Base-by-base conservation (phyloP, 202 grass and related monocot species). In the Digitaria exilis region DNA sequence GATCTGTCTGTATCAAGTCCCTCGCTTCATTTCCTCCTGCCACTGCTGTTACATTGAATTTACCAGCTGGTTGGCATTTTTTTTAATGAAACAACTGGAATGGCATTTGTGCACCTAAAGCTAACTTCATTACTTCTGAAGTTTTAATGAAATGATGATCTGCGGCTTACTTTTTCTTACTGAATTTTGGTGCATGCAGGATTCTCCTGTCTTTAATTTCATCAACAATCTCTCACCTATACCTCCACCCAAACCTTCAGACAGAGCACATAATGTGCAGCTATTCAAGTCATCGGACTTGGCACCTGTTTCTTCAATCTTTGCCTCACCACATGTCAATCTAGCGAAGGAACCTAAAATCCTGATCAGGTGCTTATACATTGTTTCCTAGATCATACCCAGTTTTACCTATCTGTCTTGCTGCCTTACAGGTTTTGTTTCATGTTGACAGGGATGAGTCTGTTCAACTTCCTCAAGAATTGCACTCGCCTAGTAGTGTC, bases 171-270 rank as follows among this genome's bases (percentile, higher is more conserved):
- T 51, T 59, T 26, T 51, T 56, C 74, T 84, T 61, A 80, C 62
- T 52, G 17, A 16, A 63, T 65, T 59, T 80, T 89, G 37, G 41
- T 48, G 78, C 69, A 49, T 88, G 87, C 90, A 98, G 95, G 95
- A 98, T 81, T 98, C 95, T 81, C 96, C 93, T 1, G 87, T 99
- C 44, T 99, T 96, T 77, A 99, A 88, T 84, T 99, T 96, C 82
- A 90, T 99, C 87, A 96, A 96, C 69, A 99, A 70, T 72, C 86
- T 99, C 14, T 99, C 96, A 44, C 96, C 96, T 42, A 96, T 99
- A 85, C 89, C 87, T 37, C 87, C 89, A 52, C 85, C 91, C 60
- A 94, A 90, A 83, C 87, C 96, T 78, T 65, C 75, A 77, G 87
- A 82, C 57, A 45, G 88, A 50, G 7, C 86, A 77, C 92, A 84